Percentiles rank a stretch among this genome's conserved stretches.
Conservation (phyloP, 371 early-diverging fungal species). For the Mucor saturninus region DNA sequence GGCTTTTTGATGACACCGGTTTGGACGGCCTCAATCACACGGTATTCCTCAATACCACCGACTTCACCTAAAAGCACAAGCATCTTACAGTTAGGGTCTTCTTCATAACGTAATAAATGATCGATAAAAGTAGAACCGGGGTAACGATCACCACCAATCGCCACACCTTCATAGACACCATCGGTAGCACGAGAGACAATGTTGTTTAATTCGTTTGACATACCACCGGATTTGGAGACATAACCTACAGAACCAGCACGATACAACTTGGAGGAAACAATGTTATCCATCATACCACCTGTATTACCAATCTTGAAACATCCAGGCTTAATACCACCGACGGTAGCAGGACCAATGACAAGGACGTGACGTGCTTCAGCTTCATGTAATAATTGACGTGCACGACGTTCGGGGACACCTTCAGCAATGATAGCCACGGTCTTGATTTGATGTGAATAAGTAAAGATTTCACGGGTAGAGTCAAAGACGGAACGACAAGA, state of each 20-base stretch:
- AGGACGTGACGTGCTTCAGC: conserved; percentile 85
- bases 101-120: conserved; percentile 93
- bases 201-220: conserved; percentile 99
- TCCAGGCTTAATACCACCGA: conserved; percentile 98
- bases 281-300: conserved; percentile 99
- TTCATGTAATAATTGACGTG: conserved; percentile 86
- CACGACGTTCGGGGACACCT: conserved; percentile 97
- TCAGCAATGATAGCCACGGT: conserved; percentile 98
- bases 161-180: conserved; percentile 98
- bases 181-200: conserved; percentile 94
- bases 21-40: conserved; percentile 91
- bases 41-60: conserved; percentile 97
- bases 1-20: conserved; percentile 93
- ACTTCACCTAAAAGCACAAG: conserved; percentile 96
- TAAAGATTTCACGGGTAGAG: conserved; percentile 88
- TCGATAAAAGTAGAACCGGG: conserved; percentile 99
- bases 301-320: conserved; percentile 99
- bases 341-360: conserved; percentile 97
- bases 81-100: conserved; percentile 93
- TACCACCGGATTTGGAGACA: conserved; percentile 98
- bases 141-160: conserved; percentile 98
- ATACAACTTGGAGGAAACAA: conserved; percentile 95
- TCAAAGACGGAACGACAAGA: conserved; percentile 95
- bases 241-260: conserved; percentile 96
- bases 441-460: conserved; percentile 76